Evolutionary conservation across 2,329 filamentous ascomycete species (phyloP).

Genomic region (Xylaria arbuscula): DNA sequence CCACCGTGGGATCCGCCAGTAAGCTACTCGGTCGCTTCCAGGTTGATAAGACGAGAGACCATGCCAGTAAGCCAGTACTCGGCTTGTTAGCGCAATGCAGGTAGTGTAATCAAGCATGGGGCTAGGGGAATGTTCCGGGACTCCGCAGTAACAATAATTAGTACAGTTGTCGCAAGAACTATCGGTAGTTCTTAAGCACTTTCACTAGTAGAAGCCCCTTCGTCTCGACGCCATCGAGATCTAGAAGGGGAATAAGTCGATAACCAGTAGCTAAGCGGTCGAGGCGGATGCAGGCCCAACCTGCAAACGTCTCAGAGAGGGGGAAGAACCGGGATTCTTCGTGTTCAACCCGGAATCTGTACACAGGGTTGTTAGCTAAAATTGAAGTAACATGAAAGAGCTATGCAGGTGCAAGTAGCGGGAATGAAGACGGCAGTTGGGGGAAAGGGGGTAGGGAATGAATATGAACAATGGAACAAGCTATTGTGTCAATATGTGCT

Average conservation of each 20-base stretch:
- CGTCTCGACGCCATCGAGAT: slow-evolving; percentile 58
- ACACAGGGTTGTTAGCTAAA: slow-evolving; percentile 37
- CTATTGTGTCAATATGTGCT: slow-evolving; percentile 26
- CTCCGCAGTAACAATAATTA: neutral
- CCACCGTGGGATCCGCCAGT: neutral
- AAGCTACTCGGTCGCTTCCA: neutral
- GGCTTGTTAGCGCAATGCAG: slow-evolving; percentile 11
- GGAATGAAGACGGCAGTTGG: neutral
- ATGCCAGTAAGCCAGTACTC: slow-evolving; percentile 4
- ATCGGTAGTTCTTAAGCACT: slow-evolving; percentile 59
- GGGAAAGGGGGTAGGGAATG: slow-evolving; percentile 16
- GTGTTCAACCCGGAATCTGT: slow-evolving; percentile 64
- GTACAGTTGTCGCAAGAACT: slow-evolving; percentile 35
- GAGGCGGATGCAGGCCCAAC: slow-evolving; percentile 70
- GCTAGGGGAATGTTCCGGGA: neutral
- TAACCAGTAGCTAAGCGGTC: slow-evolving; percentile 67
- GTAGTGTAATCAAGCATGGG: slow-evolving; percentile 5
- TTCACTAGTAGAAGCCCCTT: slow-evolving; percentile 63
- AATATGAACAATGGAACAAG: slow-evolving; percentile 5
- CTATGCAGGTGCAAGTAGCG: slow-evolving; percentile 49
- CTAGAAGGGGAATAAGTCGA: slow-evolving; percentile 63
- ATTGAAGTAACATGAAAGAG: neutral
- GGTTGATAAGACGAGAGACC: neutral
- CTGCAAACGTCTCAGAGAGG: slow-evolving; percentile 40
- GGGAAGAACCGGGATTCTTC: slow-evolving; percentile 29